These are phyloP conservation scores for Falciphora oryzae DNA, from an alignment of 2,329 filamentous ascomycete species.

Conservation along the genomic window DNA sequence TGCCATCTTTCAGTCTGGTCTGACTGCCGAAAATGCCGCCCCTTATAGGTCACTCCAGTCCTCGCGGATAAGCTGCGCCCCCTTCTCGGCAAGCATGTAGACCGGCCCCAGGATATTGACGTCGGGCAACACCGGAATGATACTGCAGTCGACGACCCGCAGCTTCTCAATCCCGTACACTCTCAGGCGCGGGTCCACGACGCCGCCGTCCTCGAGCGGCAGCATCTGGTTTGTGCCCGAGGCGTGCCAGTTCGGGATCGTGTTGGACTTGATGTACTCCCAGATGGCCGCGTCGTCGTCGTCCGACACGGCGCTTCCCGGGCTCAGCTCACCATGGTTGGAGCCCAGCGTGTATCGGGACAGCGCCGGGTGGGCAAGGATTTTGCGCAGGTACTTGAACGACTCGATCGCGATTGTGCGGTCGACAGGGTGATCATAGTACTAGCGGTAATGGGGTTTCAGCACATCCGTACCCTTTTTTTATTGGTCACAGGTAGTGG, in stretches of 20 bases:
- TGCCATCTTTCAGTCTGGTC: too few species aligned
- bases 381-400: constrained; percentile 27
- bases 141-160: constrained; percentile 10
- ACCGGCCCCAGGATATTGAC: constrained; percentile 10
- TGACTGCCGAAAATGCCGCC: neutral
- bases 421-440: constrained; percentile 23
- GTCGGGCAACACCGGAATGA: constrained; percentile 9
- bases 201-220: constrained; percentile 44
- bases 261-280: constrained; percentile 16
- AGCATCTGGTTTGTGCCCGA: constrained; percentile 50
- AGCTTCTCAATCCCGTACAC: constrained; percentile 7
- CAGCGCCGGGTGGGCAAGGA: constrained; percentile 21
- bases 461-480: neutral
- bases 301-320: constrained; percentile 17
- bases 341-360: constrained; percentile 20
- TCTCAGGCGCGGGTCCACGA: constrained; percentile 43
- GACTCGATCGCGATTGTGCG: constrained; percentile 26
- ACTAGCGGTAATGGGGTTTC: constrained; percentile 14
- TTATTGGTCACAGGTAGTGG: too few species aligned
- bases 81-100: constrained; percentile 9
- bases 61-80: constrained; percentile 8
- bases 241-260: constrained; percentile 36
- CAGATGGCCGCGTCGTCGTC: constrained; percentile 12
- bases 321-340: constrained; percentile 27
- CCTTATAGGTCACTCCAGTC: constrained; percentile 12